These are phyloP conservation scores for Saturnispora mendoncae DNA, from an alignment of 805 yeast genomes.

Conservation along the genomic window DNA sequence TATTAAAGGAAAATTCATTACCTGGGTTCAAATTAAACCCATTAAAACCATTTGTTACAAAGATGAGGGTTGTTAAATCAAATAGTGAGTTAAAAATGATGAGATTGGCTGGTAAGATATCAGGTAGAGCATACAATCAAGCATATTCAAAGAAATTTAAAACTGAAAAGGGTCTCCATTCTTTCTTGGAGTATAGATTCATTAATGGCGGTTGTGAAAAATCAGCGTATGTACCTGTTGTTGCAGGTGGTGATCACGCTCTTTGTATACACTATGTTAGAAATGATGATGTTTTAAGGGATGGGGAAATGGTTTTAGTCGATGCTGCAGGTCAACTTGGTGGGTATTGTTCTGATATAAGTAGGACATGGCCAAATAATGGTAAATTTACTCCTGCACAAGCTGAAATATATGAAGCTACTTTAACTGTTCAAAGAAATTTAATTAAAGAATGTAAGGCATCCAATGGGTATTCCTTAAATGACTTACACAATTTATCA, in stretches of 20 bases:
- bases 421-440: conserved; percentile 68
- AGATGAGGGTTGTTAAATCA: conserved; percentile 63
- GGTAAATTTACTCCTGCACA: conserved; percentile 73
- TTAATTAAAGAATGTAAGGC: conserved; percentile 67
- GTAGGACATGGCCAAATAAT: conserved; percentile 90
- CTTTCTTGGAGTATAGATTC: conserved; percentile 76
- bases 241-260: conserved; percentile 88
- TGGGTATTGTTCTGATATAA: conserved; percentile 92
- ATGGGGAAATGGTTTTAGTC: conserved; percentile 71
- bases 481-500: conserved; percentile 69
- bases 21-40: conserved; percentile 28
- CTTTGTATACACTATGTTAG: conserved; percentile 89
- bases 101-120: conserved; percentile 75
- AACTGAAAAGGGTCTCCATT: conserved; percentile 70
- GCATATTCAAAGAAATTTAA: conserved; percentile 63
- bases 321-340: conserved; percentile 95
- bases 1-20: conserved; percentile 19
- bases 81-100: conserved; percentile 66
- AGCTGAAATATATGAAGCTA: conserved; percentile 80
- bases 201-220: conserved; percentile 82
- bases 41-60: conserved; percentile 34
- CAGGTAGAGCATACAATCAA: conserved; percentile 74
- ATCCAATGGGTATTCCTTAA: conserved; percentile 43
- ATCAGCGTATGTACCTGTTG: conserved; percentile 90
- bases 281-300: conserved; percentile 72